phyloP scores from a whole-genome alignment of 1,284 basidiomycete species.

The Ceratobasidium sp. region DNA sequence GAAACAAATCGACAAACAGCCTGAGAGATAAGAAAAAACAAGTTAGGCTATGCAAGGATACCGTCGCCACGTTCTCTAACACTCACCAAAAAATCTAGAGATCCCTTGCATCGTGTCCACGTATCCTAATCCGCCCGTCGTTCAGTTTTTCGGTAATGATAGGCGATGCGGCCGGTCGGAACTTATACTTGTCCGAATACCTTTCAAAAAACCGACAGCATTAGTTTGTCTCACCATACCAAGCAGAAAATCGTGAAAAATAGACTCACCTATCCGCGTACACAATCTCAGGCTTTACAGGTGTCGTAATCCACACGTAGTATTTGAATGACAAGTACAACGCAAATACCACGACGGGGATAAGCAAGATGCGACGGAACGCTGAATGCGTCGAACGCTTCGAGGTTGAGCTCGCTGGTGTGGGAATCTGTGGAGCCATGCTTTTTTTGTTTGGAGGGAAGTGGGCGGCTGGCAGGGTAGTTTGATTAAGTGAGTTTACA shows the following conservation, averaged over 20 bases:
- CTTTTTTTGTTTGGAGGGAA: background rate
- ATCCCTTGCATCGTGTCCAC: slow-evolving; percentile 61
- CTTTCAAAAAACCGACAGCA: slow-evolving; percentile 60
- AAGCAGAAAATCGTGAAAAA: too few relatives aligned
- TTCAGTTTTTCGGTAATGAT: slow-evolving; percentile 72
- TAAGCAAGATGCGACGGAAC: slow-evolving; percentile 65
- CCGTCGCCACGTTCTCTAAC: too few relatives aligned
- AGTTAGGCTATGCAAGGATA: too few relatives aligned
- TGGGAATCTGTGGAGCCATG: slow-evolving; percentile 32
- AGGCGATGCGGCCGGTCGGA: slow-evolving; percentile 75
- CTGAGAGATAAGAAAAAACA: too few relatives aligned
- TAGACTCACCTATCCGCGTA: slow-evolving; percentile 65
- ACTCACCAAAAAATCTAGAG: slow-evolving; percentile 18
- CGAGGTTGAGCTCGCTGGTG: slow-evolving; percentile 16
- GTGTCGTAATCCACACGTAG: slow-evolving; percentile 54
- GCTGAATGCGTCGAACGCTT: slow-evolving; percentile 58
- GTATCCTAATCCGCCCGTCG: slow-evolving; percentile 68
- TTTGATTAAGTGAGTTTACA: too few relatives aligned
- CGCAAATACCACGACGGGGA: slow-evolving; percentile 61
- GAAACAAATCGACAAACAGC: too few relatives aligned
- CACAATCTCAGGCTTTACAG: slow-evolving; percentile 59
- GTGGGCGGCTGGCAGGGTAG: too few relatives aligned
- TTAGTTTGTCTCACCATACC: too few relatives aligned
- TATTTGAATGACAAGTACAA: slow-evolving; percentile 62
- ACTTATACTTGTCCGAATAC: slow-evolving; percentile 75